Evolutionary conservation across 306 rosid species (phyloP).

Genomic region (Alnus glutinosa): DNA sequence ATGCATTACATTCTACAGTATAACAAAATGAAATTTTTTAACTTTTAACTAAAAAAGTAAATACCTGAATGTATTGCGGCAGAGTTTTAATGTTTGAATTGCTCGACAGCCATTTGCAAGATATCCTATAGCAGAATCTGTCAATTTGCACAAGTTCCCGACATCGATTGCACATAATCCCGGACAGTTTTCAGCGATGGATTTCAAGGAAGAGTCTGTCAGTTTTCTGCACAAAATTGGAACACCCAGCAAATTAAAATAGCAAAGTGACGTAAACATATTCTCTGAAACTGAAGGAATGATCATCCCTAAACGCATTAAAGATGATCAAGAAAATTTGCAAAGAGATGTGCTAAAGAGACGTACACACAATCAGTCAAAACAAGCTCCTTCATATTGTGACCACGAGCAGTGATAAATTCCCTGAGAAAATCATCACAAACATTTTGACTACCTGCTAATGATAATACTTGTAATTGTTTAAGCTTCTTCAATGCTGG

Average conservation of each 20-base stretch:
- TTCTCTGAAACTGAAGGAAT: constrained; percentile 7
- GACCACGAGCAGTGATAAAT: constrained; percentile 46
- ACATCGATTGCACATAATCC: constrained; percentile 59
- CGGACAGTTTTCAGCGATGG: constrained; percentile 63
- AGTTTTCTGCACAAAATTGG: constrained; percentile 59
- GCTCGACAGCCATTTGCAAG: constrained; percentile 62
- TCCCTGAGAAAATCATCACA: constrained; percentile 51
- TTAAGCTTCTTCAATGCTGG: constrained; percentile 57
- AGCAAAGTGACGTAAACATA: constrained; percentile 13
- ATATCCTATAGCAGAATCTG: constrained; percentile 58
- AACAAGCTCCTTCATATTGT: constrained; percentile 73
- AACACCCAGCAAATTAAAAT: constrained; percentile 20
- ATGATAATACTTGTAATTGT: constrained; percentile 64
- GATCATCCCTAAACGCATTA: constrained; percentile 7
- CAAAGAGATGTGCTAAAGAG: constrained; percentile 7
- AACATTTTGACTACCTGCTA: constrained; percentile 64
- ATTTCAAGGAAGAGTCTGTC: constrained; percentile 66
- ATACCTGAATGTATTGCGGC: constrained; percentile 74
- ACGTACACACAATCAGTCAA: constrained; percentile 75
- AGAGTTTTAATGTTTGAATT: constrained; percentile 59
- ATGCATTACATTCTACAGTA: background rate
- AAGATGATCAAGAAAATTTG: constrained; percentile 17
- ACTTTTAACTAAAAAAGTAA: background rate
- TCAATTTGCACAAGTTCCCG: constrained; percentile 50
- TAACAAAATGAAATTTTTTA: constrained; percentile 3